Conservation (phyloP, 2,329 filamentous ascomycete genomes). For the Nectriaceae sp. region DNA sequence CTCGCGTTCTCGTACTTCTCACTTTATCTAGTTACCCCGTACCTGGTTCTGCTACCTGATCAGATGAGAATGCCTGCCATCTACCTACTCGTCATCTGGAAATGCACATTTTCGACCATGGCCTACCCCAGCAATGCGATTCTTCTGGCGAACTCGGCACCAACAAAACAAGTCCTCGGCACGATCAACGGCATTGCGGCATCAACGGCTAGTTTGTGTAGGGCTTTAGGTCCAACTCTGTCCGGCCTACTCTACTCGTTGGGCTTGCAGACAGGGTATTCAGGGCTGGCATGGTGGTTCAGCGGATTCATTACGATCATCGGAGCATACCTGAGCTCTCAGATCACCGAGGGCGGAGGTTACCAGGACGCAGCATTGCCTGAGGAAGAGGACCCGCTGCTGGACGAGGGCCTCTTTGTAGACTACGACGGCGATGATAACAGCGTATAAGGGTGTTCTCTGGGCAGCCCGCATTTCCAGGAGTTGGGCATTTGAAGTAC, state of each 20-base stretch:
- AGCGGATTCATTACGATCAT: constrained; percentile 74
- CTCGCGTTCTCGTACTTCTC: constrained; percentile 82
- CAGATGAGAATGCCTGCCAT: constrained; percentile 72
- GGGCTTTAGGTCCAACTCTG: constrained; percentile 85
- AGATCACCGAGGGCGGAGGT: constrained; percentile 67
- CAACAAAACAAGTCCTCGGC: constrained; percentile 80
- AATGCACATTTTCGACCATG: constrained; percentile 89
- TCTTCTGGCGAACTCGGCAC: constrained; percentile 84
- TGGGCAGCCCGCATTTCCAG: constrained; percentile 9
- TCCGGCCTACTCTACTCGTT: constrained; percentile 83
- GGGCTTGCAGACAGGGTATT: constrained; percentile 78
- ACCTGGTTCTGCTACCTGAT: constrained; percentile 81
- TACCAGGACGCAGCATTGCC: constrained; percentile 42
- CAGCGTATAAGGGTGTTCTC: constrained; percentile 26
- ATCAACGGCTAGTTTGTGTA: constrained; percentile 84
- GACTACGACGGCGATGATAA: constrained; percentile 36
- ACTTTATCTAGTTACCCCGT: constrained; percentile 85
- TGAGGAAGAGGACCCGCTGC: constrained; percentile 42
- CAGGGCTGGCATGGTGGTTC: constrained; percentile 92
- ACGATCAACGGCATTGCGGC: constrained; percentile 92
- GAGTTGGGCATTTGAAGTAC: constrained; percentile 25
- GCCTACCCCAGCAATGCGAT: constrained; percentile 90
- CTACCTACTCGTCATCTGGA: constrained; percentile 80
- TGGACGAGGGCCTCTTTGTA: constrained; percentile 33
- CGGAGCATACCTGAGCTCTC: constrained; percentile 74